Percentiles rank a stretch among this genome's conserved stretches.
Conservation (phyloP, 192 early-diverging fungal genomes). For the Kickxella alabastrina region DNA sequence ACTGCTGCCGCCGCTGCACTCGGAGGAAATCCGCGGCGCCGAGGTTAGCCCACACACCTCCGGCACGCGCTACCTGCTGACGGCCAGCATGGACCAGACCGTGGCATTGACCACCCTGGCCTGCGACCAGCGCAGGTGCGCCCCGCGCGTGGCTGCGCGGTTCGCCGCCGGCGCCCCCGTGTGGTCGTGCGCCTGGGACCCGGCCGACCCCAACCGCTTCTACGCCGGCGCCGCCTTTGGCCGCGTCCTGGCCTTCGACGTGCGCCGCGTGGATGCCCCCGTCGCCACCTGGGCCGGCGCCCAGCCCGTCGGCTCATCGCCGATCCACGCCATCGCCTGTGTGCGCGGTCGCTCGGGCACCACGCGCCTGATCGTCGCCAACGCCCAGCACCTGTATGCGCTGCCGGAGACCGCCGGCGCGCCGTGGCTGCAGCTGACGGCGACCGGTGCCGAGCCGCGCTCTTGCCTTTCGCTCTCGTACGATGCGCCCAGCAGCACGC, state of each 20-base stretch:
- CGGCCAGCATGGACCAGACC: conserved; percentile 38
- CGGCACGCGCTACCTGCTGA: conserved; percentile 28
- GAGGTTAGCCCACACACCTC: conserved; percentile 19
- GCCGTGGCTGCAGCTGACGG: conserved; percentile 24
- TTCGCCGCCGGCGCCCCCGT: conserved; percentile 10
- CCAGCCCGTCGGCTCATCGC: conserved; percentile 13
- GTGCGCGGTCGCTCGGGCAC: neutral
- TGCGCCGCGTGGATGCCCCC: conserved; percentile 9
- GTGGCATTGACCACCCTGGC: conserved; percentile 22
- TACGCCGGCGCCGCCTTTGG: conserved; percentile 18
- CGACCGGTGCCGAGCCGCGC: neutral
- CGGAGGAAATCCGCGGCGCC: conserved; percentile 29
- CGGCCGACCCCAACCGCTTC: conserved; percentile 4
- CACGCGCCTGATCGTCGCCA: conserved; percentile 23
- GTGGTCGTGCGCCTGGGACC: conserved; percentile 47
- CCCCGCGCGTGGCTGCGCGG: conserved; percentile 7
- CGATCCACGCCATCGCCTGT: conserved; percentile 28
- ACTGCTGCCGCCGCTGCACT: conserved; percentile 22
- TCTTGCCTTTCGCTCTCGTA: conserved; percentile 25
- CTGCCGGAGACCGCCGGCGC: conserved; percentile 4
- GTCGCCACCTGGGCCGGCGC: conserved; percentile 17
- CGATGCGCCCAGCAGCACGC: conserved; percentile 7
- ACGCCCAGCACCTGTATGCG: conserved; percentile 20
- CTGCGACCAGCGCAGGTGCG: neutral
- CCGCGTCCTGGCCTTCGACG: conserved; percentile 25